A percentile compares a stretch with the other conserved stretches of the same genome.
Evolutionary conservation across 2,329 filamentous ascomycete species (phyloP).

Genomic region (Dothistroma pini): DNA sequence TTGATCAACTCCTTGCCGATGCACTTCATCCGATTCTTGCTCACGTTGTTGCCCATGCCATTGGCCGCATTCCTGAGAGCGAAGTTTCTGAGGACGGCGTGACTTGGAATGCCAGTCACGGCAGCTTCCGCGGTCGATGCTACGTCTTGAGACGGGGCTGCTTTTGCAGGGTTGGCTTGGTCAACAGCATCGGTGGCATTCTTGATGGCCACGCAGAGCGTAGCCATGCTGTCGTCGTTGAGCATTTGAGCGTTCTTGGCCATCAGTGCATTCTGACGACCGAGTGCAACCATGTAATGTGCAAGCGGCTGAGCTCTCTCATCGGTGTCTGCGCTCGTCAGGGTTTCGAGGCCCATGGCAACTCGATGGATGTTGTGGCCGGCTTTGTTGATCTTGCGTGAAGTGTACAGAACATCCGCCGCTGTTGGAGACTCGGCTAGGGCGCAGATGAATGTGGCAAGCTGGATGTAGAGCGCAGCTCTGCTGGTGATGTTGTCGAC

Average conservation of each 20-base stretch:
- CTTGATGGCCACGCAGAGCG: neutral
- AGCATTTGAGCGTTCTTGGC: neutral
- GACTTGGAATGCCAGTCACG: conserved; percentile 31
- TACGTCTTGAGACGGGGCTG: neutral
- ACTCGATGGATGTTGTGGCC: neutral
- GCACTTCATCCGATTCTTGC: conserved; percentile 46
- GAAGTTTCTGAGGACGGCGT: conserved; percentile 35
- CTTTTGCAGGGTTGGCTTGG: neutral
- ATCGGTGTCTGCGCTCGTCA: neutral
- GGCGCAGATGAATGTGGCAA: conserved; percentile 18
- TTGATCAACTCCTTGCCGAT: conserved; percentile 55
- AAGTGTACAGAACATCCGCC: neutral
- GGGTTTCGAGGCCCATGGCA: neutral
- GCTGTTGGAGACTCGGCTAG: neutral
- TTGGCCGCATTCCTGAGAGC: conserved; percentile 22
- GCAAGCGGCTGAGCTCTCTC: neutral
- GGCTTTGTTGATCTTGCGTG: neutral
- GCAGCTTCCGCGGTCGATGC: neutral
- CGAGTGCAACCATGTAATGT: neutral
- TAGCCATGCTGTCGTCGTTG: neutral
- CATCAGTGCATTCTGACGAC: neutral
- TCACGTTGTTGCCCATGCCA: conserved; percentile 11
- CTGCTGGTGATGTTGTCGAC: conserved; percentile 38
- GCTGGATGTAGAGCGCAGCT: conserved; percentile 36
- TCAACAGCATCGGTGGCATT: neutral